Conservation (phyloP, 257 asterid genomes). For the Anisodus tanguticus region DNA sequence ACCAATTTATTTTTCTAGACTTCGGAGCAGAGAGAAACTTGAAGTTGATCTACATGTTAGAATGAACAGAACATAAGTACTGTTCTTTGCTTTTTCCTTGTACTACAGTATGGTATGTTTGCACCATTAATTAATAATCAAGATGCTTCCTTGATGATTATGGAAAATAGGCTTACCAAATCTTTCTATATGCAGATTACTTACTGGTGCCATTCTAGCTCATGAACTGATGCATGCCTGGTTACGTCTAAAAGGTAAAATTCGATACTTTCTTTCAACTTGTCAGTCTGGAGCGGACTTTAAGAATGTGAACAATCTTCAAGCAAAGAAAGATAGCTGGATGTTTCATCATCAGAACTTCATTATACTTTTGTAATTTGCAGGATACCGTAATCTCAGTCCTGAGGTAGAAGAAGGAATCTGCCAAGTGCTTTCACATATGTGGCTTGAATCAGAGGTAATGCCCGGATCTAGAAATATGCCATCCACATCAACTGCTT, state of each 20-base stretch:
- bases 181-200: slow-evolving; percentile 59
- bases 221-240: slow-evolving; percentile 99
- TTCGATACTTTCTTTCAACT: not conserved
- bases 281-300: not conserved
- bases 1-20: not conserved
- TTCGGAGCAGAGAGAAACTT: not conserved
- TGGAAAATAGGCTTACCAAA: not conserved
- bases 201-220: slow-evolving; percentile 96
- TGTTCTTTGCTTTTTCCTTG: not conserved
- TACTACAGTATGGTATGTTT: too few relatives aligned
- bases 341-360: slow-evolving; percentile 18
- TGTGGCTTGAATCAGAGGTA: slow-evolving; percentile 94
- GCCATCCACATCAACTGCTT: slow-evolving; percentile 54
- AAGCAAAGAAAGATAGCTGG: not conserved
- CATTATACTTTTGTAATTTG: not conserved
- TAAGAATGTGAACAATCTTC: not conserved
- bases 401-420: slow-evolving; percentile 96
- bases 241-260: slow-evolving; percentile 85
- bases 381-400: slow-evolving; percentile 73
- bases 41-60: not conserved
- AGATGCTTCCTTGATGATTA: not conserved
- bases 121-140: too few relatives aligned
- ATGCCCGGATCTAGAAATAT: slow-evolving; percentile 53
- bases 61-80: not conserved
- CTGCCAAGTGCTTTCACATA: slow-evolving; percentile 88